Evolutionary conservation across 345 rosid species (phyloP).

Genomic region (Abelmoschus esculentus): DNA sequence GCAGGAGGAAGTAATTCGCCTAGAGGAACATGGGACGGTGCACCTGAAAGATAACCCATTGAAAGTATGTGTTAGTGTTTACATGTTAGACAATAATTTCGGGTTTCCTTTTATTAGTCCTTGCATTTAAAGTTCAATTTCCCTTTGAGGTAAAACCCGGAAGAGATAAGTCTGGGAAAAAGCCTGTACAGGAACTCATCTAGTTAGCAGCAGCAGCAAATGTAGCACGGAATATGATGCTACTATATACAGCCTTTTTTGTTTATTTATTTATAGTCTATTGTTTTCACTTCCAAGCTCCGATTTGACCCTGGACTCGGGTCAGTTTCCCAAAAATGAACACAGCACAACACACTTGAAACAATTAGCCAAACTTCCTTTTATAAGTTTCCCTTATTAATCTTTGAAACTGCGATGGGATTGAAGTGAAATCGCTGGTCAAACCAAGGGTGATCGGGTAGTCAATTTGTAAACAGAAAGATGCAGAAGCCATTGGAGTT

Average conservation of each 20-base stretch:
- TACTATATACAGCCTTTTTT: neutral
- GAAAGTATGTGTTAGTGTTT: neutral
- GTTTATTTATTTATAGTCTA: neutral
- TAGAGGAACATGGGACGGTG: conserved; percentile 37
- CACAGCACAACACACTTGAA: neutral
- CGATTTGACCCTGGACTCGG: neutral
- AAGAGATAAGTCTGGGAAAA: neutral
- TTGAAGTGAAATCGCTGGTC: neutral
- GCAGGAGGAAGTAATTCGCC: conserved; percentile 19
- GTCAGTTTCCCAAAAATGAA: neutral
- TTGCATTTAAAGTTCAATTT: neutral
- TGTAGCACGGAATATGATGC: conserved; percentile 13
- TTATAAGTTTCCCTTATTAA: too few species aligned
- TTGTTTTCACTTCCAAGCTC: neutral
- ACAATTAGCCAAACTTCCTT: neutral
- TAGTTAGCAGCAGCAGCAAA: conserved; percentile 1
- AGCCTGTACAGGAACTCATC: conserved; percentile 10
- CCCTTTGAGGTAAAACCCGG: neutral
- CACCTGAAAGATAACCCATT: conserved; percentile 23
- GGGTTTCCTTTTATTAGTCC: conserved; percentile 9
- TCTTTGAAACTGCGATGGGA: too few species aligned
- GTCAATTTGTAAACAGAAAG: conserved; percentile 5
- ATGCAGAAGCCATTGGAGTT: neutral
- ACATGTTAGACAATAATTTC: conserved; percentile 8
- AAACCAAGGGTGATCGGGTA: neutral